Evolutionary conservation across 176 grass and related monocot genomes (phyloP), one percentile per base, ranked within the genome.

Genomic region (Avena eriantha): DNA sequence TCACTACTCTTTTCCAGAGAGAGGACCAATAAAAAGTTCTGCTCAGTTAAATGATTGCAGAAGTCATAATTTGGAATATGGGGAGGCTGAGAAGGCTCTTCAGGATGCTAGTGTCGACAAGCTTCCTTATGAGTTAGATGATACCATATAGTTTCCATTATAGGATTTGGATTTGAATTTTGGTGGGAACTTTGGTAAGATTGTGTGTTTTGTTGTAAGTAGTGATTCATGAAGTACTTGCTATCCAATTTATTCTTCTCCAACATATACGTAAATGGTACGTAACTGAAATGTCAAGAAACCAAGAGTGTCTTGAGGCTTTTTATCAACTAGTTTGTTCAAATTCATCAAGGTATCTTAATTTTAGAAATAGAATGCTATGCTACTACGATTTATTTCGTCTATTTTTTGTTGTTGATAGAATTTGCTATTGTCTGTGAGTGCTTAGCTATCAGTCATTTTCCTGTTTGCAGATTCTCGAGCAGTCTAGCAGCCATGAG

Each of bases 401-500:
- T 80, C 54, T 34, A 63, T 59, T 79, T 34, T 9, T 45, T 15
- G 39, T 64, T 77, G 1, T 33, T 60, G 59, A 41, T 60, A 54
- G 79, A 79, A 79, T 67, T 58, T 80, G 22, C 21, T 19, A 77
- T 22, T 61, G 0, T 57, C 70, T 0, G 3, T 12, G 36, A 74
- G 73, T 80, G 66, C 70, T 88, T 78, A 82, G 23, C 14, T 75
- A 77, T 49, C 8, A 78, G 58, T 82, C 23, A 69, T 15, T 82
- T 95, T 85, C n/a, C 61, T 18, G 22, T 76, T 76, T 87, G 80
- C 91, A 98, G 96, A 89, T 98, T 98, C 85, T 93, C 93, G 91
- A 92, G 86, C 75, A 98, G 93, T 73, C 84, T 98, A 78, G 96
- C 96, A 76, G 91, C 93, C 80, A 98, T 95, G 96, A 91, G 92